Base-by-base conservation (phyloP, 192 early-diverging fungal species). In the Helicostylum pulchrum region DNA sequence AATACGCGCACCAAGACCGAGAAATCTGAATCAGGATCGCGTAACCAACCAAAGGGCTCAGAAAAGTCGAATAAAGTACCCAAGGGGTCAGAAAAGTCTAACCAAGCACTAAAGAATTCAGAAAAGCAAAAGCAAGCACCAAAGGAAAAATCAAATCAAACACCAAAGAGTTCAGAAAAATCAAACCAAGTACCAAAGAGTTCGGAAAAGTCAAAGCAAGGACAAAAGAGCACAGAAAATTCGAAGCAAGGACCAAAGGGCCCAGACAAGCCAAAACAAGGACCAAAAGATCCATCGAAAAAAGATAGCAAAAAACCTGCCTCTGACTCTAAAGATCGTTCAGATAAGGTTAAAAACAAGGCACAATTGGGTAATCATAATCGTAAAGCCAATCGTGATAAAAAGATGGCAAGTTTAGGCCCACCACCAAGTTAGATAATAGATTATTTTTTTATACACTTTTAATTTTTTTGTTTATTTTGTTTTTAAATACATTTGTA, bases 341-440 rank as follows among this genome's bases (percentile, higher is more conserved):
- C 68, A 39, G 74, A 73, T 67, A 88, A 85, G 60, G 83, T 80
- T 31, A 76, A 83, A 23, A 81, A 90, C 72, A 90, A 90, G 72
- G 77, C 87, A 9, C 75, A 79, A 53, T 71, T 84, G 15, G 89
- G 67, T 10, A 92, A 93, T 67, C 90, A 94, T 59, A 85, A 86
- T 57, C 85, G 91, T 42, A 88, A 90, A 51, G 79, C 85, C 57
- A 83, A 80, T 61, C 83, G 88, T 50, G 87, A 83, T 44, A 87
- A 85, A 76, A 94, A 94, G 64, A 76, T 86, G 61, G 79, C 34
- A 5, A 73, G 51, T n/a, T 44, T 60, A 17, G 53, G 32, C 10
- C 53, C 53, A 54, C 15, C 26, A 56, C 32, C 54, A 56, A 10
- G 26, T 26, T 26, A 26, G 9, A 39, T 39, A 39, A 39, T 39